Conservation (phyloP, 345 rosid species). For the Salix suchowensis region DNA sequence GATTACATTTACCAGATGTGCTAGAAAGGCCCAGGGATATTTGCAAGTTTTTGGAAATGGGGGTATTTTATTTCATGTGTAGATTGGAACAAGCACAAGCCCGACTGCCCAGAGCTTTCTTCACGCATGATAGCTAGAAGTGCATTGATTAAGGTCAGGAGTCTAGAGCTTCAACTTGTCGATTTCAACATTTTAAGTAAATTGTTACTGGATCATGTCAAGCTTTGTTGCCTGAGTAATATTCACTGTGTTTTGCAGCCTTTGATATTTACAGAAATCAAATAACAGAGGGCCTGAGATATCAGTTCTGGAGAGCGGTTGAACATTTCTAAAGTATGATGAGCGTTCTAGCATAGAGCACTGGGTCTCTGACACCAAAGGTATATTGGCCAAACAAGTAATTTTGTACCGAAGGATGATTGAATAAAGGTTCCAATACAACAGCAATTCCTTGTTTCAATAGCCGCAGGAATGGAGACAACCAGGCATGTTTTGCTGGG, state of each 20-base stretch:
- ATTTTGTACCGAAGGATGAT: neutral
- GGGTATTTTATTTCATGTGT: slow-evolving; percentile 66
- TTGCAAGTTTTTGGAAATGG: slow-evolving; percentile 86
- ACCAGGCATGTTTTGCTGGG: slow-evolving; percentile 91
- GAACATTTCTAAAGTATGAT: slow-evolving; percentile 77
- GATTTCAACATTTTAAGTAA: neutral
- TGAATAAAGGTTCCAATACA: neutral
- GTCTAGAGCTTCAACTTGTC: neutral
- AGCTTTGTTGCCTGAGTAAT: slow-evolving; percentile 2
- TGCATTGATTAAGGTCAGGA: slow-evolving; percentile 67
- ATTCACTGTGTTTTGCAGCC: slow-evolving; percentile 50
- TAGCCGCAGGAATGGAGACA: slow-evolving; percentile 68
- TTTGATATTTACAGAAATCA: slow-evolving; percentile 96
- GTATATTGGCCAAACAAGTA: slow-evolving; percentile 20
- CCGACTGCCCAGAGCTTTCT: slow-evolving; percentile 73
- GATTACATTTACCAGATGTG: slow-evolving; percentile 69
- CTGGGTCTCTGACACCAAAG: slow-evolving; percentile 95
- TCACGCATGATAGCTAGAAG: slow-evolving; percentile 95
- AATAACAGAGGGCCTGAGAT: slow-evolving; percentile 96
- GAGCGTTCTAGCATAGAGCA: slow-evolving; percentile 79
- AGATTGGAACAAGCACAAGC: slow-evolving; percentile 77
- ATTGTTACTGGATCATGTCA: neutral
- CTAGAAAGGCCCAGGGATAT: slow-evolving; percentile 50
- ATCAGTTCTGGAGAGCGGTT: slow-evolving; percentile 77
- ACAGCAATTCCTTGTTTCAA: neutral